Evolutionary conservation across 1,139 yeast species (phyloP), one percentile per base, ranked within the genome.

Genomic region (Debaryomyces sp.): DNA sequence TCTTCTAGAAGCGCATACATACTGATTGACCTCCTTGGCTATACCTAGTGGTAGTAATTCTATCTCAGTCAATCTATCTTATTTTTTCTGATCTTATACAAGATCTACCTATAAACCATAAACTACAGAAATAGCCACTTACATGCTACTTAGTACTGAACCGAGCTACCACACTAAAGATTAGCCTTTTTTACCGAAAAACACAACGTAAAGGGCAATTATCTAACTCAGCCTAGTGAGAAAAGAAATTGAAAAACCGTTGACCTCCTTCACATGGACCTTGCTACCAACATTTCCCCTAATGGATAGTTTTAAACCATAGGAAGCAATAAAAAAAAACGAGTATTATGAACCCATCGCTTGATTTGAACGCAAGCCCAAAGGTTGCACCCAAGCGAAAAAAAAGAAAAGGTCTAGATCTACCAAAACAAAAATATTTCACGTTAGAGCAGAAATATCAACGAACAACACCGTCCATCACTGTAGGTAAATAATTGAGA

Each of bases 311-410:
- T 35, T 6, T 12, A 21, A 12, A 9, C 37, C 37, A 6, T 8
- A 17, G 37, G 21, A 10, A 35, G 15, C 26, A 35, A 35, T 21
- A 35, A 26, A 37, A 37, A 36, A 15, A 37, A 23, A 6, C 6
- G 30, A 12, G n/a, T 13, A 37, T 37, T 37, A 37, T 37, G 41
- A 37, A 37, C 41, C 41, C 41, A 24, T 24, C 13, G 13, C 12
- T 23, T 13, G 29, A 37, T 24, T n/a, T 36, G 40, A n/a, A n/a
- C n/a, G n/a, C n/a, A n/a, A n/a, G n/a, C n/a, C n/a, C n/a, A n/a
- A 36, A 2, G 7, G 37, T 34, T 34, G 37, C 23, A 34, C 37
- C 13, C 37, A 34, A 34, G 26, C 38, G 38, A 22, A 18, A 35
- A 15, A 35, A 35, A 35, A 21, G 17, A 15, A 22, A 35, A 35